Conservation (phyloP, 1,284 basidiomycete species). For the Melampsora larici-populina region DNA sequence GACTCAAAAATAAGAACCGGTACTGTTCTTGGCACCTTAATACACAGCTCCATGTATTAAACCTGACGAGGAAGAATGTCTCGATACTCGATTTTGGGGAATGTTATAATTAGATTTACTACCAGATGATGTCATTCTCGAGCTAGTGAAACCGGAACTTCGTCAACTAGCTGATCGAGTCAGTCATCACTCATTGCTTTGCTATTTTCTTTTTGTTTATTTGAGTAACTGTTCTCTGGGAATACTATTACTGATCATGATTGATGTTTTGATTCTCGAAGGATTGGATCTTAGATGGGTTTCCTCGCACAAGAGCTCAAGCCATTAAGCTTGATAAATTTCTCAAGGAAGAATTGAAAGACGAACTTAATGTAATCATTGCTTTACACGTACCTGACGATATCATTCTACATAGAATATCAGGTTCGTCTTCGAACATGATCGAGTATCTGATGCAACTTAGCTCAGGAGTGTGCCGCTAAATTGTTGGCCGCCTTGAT, state of each 20-base stretch:
- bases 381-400: conserved; percentile 88
- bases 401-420: conserved; percentile 82
- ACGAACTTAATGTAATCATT: conserved; percentile 73
- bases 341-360: conserved; percentile 51
- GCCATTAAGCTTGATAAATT: conserved; percentile 72
- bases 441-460: neutral
- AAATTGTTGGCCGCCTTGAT: neutral
- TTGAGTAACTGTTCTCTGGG: neutral
- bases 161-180: conserved; percentile 63
- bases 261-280: neutral
- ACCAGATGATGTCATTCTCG: conserved; percentile 72
- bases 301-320: conserved; percentile 87
- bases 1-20: neutral
- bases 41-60: neutral
- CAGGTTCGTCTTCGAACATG: conserved; percentile 55
- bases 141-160: conserved; percentile 68
- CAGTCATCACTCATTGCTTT: neutral
- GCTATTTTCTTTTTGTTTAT: neutral
- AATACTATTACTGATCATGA: neutral
- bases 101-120: conserved; percentile 58
- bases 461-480: too few species aligned
- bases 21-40: neutral
- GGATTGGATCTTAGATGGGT: conserved; percentile 95
- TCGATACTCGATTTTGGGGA: neutral
- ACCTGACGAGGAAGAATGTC: neutral